Conservation (phyloP, 768 basidiomycete species). For the Collybia sp. region DNA sequence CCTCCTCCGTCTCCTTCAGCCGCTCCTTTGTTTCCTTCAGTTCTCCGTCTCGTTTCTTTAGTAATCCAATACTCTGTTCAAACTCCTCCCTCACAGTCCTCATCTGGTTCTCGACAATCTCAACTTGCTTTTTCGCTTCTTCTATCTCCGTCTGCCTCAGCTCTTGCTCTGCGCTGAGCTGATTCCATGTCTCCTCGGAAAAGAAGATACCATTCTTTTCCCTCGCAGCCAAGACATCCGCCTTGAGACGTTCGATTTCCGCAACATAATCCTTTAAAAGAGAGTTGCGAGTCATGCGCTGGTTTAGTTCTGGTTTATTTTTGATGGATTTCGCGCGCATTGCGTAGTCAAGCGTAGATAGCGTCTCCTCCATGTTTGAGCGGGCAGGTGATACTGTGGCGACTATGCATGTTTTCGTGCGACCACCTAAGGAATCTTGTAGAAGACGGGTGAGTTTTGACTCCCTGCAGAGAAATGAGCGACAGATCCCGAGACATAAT, state of each 20-base stretch:
- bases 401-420: conserved; percentile 96
- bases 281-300: conserved; percentile 88
- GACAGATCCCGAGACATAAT: not conserved
- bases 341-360: conserved; percentile 96
- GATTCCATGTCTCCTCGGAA: conserved; percentile 85
- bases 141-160: conserved; percentile 70
- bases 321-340: conserved; percentile 91
- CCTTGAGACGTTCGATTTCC: conserved; percentile 91
- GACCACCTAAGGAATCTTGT: conserved; percentile 98
- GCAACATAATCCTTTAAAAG: conserved; percentile 90
- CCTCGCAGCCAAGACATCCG: conserved; percentile 83
- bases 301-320: conserved; percentile 94
- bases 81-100: conserved; percentile 82
- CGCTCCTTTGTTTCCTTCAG: conserved; percentile 56
- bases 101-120: conserved; percentile 81
- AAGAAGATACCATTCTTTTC: conserved; percentile 97
- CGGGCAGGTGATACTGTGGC: conserved; percentile 94
- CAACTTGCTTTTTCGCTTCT: conserved; percentile 79
- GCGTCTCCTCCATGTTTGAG: conserved; percentile 93
- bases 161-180: conserved; percentile 76
- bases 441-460: conserved; percentile 96
- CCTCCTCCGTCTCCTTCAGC: conserved; percentile 46
- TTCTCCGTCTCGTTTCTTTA: conserved; percentile 75
- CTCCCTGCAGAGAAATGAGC: conserved; percentile 47
- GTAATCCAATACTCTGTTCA: conserved; percentile 77